Conservation (phyloP, 306 rosid genomes). For the Acacia melanoxylon region DNA sequence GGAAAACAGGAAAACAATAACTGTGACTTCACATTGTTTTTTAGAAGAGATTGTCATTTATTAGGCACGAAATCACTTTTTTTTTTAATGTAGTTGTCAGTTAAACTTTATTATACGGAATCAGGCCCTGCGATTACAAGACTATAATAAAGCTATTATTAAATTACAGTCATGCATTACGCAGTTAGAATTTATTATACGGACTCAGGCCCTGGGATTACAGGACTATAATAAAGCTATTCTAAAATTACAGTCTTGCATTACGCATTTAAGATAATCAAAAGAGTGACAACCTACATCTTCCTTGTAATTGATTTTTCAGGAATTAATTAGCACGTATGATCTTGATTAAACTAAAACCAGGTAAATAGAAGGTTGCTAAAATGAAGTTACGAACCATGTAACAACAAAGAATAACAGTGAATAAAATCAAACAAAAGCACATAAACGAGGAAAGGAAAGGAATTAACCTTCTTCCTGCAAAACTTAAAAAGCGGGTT, state of each 20-base stretch:
- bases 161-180: background rate
- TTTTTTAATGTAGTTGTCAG: background rate
- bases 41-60: background rate
- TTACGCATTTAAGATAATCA: background rate
- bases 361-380: background rate
- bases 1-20: background rate
- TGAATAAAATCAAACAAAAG: background rate
- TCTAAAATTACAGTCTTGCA: background rate
- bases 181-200: background rate
- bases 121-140: background rate
- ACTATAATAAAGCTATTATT: background rate
- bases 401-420: background rate
- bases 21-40: background rate
- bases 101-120: background rate
- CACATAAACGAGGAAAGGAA: background rate
- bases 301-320: background rate
- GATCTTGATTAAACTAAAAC: background rate
- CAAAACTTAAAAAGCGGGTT: slow-evolving; percentile 92
- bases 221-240: background rate
- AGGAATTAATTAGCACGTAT: background rate
- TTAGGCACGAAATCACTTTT: background rate
- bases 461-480: slow-evolving; percentile 79
- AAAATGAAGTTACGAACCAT: background rate
- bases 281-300: background rate
- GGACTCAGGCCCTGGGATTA: background rate